Evolutionary conservation across 441 rosid genomes (phyloP).

Genomic region (Populus hybrid): DNA sequence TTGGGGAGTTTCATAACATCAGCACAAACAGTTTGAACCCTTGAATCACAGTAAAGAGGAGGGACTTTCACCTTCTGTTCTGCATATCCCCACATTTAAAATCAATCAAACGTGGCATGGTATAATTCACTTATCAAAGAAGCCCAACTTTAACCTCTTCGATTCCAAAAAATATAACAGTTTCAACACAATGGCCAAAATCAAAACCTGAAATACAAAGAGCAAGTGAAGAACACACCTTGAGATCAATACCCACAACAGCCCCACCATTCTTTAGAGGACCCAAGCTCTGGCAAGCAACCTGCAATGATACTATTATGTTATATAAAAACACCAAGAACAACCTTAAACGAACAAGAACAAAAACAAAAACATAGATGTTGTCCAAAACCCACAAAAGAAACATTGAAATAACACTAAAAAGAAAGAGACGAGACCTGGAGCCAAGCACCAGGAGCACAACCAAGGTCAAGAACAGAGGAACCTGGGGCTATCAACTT

Average conservation of each 20-base stretch:
- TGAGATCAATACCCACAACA: conserved; percentile 86
- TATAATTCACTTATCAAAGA: neutral
- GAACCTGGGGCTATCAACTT: conserved; percentile 76
- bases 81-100: conserved; percentile 30
- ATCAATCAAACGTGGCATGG: conserved; percentile 12
- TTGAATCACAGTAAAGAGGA: conserved; percentile 65
- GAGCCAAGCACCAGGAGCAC: conserved; percentile 99
- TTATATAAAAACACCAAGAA: neutral
- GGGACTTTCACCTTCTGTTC: conserved; percentile 98
- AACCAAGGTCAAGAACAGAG: conserved; percentile 92
- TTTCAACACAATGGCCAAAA: neutral
- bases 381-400: neutral
- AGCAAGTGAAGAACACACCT: conserved; percentile 44
- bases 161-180: neutral
- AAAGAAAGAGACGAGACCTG: conserved; percentile 44
- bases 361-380: neutral
- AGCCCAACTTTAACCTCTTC: neutral
- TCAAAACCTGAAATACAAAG: neutral
- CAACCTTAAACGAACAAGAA: neutral
- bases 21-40: conserved; percentile 77
- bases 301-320: conserved; percentile 37
- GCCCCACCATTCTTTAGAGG: conserved; percentile 70
- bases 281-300: conserved; percentile 92
- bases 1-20: conserved; percentile 68
- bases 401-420: neutral